Evolutionary conservation across 2,329 filamentous ascomycete genomes (phyloP), one percentile per base, ranked within the genome.

Genomic region (Pezicula carpinea): DNA sequence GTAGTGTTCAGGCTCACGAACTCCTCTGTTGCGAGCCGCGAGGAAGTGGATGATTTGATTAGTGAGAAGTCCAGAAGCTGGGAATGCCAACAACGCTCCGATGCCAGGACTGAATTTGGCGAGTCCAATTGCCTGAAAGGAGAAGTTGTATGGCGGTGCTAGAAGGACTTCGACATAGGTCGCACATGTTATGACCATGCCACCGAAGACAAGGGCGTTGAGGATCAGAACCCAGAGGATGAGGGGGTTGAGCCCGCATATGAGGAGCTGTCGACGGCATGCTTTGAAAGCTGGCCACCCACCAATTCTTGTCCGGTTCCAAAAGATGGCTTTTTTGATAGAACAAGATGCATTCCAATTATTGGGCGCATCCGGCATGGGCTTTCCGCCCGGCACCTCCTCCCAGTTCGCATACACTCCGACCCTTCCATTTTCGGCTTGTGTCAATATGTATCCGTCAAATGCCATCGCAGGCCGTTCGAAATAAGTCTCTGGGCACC

Each of bases 221-320:
- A 52, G 47, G 4, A 49, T 40, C 2, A 49, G 32, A 1, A 49
- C 44, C 50, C 48, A 54, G 83, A 54, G n/a, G 21, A 54, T 50
- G 5, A 49, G 83, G 5, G 87, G 87, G 57, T 87, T 82, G 2
- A 91, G 69, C 2, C 90, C 72, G 0, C 78, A 50, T 18, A 48
- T 23, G 6, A 48, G 3, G 2, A 47, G 13, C 29, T 52, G 50
- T 10, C 38, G 35, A 35, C 22, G 38, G 29, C 39, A 49, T 19
- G 47, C 32, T 29, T 38, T 47, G 13, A 49, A 18, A 6, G 36
- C 50, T 7, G 36, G n/a, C 42, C 47, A 47, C 35, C 47, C 47
- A n/a, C 21, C 42, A 6, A 19, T 50, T 13, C 21, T 40, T 0
- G 31, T 44, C 5, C 32, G 10, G 2, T 46, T 40, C 21, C 42